phyloP scores from a whole-genome alignment of 768 basidiomycete species.

The Tremella yokohamensis region DNA sequence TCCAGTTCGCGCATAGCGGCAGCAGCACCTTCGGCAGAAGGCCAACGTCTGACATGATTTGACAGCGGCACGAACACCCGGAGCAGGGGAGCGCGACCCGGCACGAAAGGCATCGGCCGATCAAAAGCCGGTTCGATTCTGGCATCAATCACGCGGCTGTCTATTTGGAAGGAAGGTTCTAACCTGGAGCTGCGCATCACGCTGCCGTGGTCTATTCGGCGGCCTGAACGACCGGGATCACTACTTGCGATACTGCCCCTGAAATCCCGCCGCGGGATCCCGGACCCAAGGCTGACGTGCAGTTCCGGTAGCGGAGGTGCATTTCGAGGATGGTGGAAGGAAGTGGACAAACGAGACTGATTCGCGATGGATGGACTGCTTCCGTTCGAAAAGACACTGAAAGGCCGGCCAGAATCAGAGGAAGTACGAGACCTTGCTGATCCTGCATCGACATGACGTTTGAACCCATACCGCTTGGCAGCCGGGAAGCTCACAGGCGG shows the following conservation, averaged over 20 bases:
- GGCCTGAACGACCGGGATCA: conserved; percentile 22
- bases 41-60: conserved; percentile 38
- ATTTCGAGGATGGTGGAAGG: conserved; percentile 16
- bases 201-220: conserved; percentile 15
- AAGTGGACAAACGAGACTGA: neutral
- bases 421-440: conserved; percentile 22
- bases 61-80: conserved; percentile 49
- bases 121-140: conserved; percentile 46
- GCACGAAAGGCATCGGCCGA: conserved; percentile 39
- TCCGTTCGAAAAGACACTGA: conserved; percentile 43
- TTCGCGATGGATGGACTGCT: conserved; percentile 23
- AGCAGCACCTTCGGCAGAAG: conserved; percentile 45
- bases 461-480: conserved; percentile 49
- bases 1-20: conserved; percentile 41
- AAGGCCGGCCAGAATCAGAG: conserved; percentile 44
- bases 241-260: conserved; percentile 29
- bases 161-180: conserved; percentile 4
- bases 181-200: conserved; percentile 4
- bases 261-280: neutral
- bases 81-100: conserved; percentile 40
- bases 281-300: conserved; percentile 4
- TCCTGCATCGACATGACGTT: conserved; percentile 28
- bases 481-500: conserved; percentile 46
- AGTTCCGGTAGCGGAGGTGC: conserved; percentile 25
- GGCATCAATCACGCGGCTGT: neutral